Conservation (phyloP, 768 basidiomycete genomes). For the Jaapia argillacea region DNA sequence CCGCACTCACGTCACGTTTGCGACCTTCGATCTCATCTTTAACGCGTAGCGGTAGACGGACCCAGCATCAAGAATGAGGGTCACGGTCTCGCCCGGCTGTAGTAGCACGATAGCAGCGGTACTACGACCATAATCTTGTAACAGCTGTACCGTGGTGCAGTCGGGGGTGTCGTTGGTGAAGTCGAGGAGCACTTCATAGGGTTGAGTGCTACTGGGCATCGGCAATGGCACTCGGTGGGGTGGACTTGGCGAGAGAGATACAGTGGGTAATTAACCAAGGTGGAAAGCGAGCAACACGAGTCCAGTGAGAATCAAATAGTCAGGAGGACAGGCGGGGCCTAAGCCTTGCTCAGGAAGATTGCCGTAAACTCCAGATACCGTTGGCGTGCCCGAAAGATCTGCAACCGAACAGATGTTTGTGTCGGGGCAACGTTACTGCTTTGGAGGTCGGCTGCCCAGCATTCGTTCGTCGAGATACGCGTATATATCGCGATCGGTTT, state of each 20-base stretch:
- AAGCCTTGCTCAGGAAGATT: no score
- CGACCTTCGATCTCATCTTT: constrained; percentile 54
- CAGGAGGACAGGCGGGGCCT: no score
- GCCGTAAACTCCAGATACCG: no score
- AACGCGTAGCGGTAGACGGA: constrained; percentile 60
- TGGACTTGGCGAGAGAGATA: constrained; percentile 11
- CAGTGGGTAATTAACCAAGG: constrained; percentile 7
- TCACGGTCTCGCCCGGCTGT: constrained; percentile 52
- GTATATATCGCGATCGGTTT: no score
- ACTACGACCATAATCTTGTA: constrained; percentile 52
- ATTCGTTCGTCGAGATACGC: no score
- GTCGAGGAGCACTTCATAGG: constrained; percentile 58
- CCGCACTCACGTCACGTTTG: constrained; percentile 60
- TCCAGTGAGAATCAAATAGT: no score
- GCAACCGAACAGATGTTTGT: no score
- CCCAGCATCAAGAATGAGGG: constrained; percentile 61
- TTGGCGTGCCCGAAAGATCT: no score
- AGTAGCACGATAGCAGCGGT: constrained; percentile 45
- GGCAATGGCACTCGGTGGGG: background rate
- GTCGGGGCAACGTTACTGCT: no score
- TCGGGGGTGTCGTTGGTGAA: constrained; percentile 63
- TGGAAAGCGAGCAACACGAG: background rate
- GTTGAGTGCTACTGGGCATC: constrained; percentile 53
- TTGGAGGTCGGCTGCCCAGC: no score
- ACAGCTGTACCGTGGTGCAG: constrained; percentile 51